A percentile compares a stretch with the other conserved stretches of the same genome.
Conservation (phyloP, 129 eudicot species). For the Chrysanthemum makinoi region DNA sequence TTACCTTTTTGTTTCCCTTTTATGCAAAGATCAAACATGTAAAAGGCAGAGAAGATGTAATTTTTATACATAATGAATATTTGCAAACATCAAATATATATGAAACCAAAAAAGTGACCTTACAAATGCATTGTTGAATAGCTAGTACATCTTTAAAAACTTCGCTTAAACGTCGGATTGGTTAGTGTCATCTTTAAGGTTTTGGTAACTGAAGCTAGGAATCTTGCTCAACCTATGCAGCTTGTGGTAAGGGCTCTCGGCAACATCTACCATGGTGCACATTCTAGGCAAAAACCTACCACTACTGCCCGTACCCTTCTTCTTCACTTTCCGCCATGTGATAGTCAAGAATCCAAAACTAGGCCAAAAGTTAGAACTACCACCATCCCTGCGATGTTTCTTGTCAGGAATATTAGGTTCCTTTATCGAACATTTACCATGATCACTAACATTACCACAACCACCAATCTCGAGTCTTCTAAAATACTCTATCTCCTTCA, state of each 20-base stretch:
- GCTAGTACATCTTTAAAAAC: neutral
- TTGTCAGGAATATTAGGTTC: slow-evolving; percentile 22
- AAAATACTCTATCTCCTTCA: slow-evolving; percentile 83
- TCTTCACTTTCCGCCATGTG: slow-evolving; percentile 58
- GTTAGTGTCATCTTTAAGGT: slow-evolving; percentile 57
- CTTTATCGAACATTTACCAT: slow-evolving; percentile 25
- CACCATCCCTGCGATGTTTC: slow-evolving; percentile 20
- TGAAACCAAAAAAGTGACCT: neutral
- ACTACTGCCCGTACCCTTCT: slow-evolving; percentile 37
- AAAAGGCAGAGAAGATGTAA: slow-evolving; percentile 2
- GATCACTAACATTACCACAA: slow-evolving; percentile 29
- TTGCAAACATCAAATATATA: neutral
- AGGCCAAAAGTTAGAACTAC: slow-evolving; percentile 42
- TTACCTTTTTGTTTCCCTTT: slow-evolving; percentile 19
- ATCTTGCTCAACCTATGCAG: slow-evolving; percentile 34
- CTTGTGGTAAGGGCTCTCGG: slow-evolving; percentile 35
- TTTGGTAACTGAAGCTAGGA: slow-evolving; percentile 58
- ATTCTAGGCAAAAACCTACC: slow-evolving; percentile 50
- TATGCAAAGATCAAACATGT: slow-evolving; percentile 20
- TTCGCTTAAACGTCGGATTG: slow-evolving; percentile 33
- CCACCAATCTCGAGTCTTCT: slow-evolving; percentile 36
- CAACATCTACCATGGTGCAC: slow-evolving; percentile 65
- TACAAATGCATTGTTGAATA: too few relatives aligned
- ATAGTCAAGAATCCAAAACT: slow-evolving; percentile 44
- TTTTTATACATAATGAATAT: neutral